Percentiles rank a stretch among this genome's conserved stretches.
These are phyloP conservation scores for Ascochyta clinopodiicola DNA, from an alignment of 2,329 filamentous ascomycete species.

Conservation along the genomic window DNA sequence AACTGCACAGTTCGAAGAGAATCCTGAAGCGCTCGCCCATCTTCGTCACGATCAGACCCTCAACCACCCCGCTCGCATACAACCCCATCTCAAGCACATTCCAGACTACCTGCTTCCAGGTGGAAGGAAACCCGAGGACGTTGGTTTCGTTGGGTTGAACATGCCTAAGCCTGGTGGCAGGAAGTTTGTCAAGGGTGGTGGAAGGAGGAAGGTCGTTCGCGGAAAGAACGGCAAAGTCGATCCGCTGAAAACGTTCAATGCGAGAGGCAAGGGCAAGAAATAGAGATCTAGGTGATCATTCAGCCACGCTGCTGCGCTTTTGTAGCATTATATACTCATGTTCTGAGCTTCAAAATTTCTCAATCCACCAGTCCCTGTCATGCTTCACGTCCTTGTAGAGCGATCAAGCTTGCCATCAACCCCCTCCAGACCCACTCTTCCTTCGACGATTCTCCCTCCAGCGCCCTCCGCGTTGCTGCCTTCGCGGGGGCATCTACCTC, in stretches of 20 bases:
- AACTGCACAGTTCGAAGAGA: conserved; percentile 84
- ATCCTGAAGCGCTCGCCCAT: conserved; percentile 85
- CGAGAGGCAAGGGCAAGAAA: conserved; percentile 48
- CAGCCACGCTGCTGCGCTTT: too few species aligned
- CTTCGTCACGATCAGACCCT: conserved; percentile 90
- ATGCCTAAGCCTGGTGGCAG: conserved; percentile 51
- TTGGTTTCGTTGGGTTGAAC: conserved; percentile 76
- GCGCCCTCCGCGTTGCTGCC: too few species aligned
- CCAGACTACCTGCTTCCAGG: conserved; percentile 89
- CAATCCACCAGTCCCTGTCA: too few species aligned
- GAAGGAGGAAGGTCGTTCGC: conserved; percentile 58
- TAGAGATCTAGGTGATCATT: conserved; percentile 12
- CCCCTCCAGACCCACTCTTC: too few species aligned
- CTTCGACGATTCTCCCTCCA: too few species aligned
- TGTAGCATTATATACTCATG: too few species aligned
- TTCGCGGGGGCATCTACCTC: too few species aligned
- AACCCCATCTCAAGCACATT: conserved; percentile 83
- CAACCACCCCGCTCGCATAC: conserved; percentile 75
- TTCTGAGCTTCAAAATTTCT: too few species aligned
- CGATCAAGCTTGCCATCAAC: too few species aligned
- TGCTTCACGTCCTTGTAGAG: too few species aligned
- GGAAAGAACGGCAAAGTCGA: conserved; percentile 73
- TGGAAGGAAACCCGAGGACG: conserved; percentile 71
- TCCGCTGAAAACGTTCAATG: conserved; percentile 87
- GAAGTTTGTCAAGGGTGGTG: conserved; percentile 54